phyloP scores from a whole-genome alignment of 2,329 filamentous ascomycete genomes.

The Orbilia brochopaga region DNA sequence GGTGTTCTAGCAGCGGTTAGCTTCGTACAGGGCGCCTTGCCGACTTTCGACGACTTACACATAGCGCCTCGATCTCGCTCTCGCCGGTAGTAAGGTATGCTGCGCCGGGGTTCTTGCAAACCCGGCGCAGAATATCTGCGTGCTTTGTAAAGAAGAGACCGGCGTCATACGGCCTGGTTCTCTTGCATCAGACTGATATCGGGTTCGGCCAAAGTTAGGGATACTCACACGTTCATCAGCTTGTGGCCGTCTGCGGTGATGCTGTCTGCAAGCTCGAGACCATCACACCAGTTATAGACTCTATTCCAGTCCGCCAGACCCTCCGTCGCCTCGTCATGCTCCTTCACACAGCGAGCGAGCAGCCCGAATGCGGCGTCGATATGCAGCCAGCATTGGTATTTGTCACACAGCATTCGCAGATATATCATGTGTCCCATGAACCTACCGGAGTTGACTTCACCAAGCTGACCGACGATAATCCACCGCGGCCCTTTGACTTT shows the following conservation, averaged over 20 bases:
- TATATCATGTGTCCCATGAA: slow-evolving; percentile 67
- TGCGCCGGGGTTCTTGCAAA: slow-evolving; percentile 84
- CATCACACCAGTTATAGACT: slow-evolving; percentile 64
- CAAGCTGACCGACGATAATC: slow-evolving; percentile 82
- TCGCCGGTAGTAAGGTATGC: slow-evolving; percentile 68
- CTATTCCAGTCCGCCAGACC: slow-evolving; percentile 26
- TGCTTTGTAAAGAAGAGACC: slow-evolving; percentile 84
- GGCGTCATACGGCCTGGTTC: slow-evolving; percentile 77
- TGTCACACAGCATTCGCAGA: slow-evolving; percentile 73
- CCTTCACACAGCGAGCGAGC: slow-evolving; percentile 70
- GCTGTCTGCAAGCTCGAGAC: slow-evolving; percentile 82
- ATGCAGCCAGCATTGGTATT: slow-evolving; percentile 80
- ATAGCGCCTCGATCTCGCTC: slow-evolving; percentile 31
- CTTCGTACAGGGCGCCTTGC: background rate
- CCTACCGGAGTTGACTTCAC: slow-evolving; percentile 87
- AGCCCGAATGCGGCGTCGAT: slow-evolving; percentile 89
- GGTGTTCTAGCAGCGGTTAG: slow-evolving; percentile 64
- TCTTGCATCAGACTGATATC: background rate
- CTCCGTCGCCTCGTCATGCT: slow-evolving; percentile 31
- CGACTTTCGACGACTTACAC: slow-evolving; percentile 16
- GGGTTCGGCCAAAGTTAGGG: background rate
- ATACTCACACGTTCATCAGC: slow-evolving; percentile 75
- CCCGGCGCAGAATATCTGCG: slow-evolving; percentile 64
- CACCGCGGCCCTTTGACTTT: slow-evolving; percentile 62
- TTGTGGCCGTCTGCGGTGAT: slow-evolving; percentile 89